A percentile compares a stretch with the other conserved stretches of the same genome.
These are phyloP conservation scores for Phoma sp. DNA, from an alignment of 2,329 filamentous ascomycete species.

Conservation along the genomic window DNA sequence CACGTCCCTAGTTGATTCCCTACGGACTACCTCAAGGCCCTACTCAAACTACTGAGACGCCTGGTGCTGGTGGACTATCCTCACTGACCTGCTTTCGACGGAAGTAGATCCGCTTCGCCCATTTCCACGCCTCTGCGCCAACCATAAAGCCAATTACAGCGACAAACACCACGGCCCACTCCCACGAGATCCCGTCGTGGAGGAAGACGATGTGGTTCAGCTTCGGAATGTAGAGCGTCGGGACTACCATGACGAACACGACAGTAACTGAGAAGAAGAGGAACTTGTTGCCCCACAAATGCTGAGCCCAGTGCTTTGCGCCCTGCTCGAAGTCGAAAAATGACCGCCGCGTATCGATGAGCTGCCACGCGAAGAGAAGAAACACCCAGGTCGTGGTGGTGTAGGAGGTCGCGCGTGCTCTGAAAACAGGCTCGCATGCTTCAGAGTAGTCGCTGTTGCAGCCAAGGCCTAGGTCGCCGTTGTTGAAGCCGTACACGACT, in stretches of 20 bases:
- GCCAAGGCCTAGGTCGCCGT: constrained; percentile 36
- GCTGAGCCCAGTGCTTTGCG: constrained; percentile 64
- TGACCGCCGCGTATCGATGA: constrained; percentile 69
- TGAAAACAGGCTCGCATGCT: constrained; percentile 40
- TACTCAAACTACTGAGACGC: background rate
- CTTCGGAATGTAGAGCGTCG: constrained; percentile 66
- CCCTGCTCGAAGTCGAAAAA: constrained; percentile 70
- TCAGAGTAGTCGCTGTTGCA: constrained; percentile 39
- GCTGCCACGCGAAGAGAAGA: constrained; percentile 78
- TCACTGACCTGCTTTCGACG: background rate
- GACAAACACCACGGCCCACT: constrained; percentile 72
- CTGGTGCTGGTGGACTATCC: too few relatives aligned
- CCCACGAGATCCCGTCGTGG: constrained; percentile 69
- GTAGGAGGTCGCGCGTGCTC: constrained; percentile 74
- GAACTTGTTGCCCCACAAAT: constrained; percentile 75
- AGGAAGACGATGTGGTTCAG: constrained; percentile 70
- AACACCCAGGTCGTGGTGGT: constrained; percentile 77
- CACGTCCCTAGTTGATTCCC: too few relatives aligned
- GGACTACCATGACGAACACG: constrained; percentile 37
- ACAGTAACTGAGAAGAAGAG: constrained; percentile 52
- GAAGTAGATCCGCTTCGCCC: constrained; percentile 61
- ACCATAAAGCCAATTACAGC: constrained; percentile 66
- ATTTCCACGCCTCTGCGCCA: constrained; percentile 71
- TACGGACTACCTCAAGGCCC: background rate
- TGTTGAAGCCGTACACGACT: constrained; percentile 40